These are phyloP conservation scores for Periconia sp. DNA, from an alignment of 2,329 filamentous ascomycete species.

Conservation along the genomic window DNA sequence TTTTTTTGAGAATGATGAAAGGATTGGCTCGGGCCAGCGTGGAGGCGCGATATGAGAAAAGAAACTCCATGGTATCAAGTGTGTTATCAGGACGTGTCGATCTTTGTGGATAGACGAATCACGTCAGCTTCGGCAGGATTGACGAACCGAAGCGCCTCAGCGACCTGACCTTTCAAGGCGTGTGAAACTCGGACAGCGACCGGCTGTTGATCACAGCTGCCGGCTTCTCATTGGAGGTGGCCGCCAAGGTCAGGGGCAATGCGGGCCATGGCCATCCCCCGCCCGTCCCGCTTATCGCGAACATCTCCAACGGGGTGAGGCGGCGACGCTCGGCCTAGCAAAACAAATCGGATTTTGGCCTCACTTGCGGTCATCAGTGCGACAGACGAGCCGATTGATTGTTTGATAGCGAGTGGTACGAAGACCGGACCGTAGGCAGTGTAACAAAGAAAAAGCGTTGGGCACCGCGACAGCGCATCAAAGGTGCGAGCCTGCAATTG, in stretches of 20 bases:
- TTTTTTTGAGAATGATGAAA: no score
- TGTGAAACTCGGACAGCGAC: background rate
- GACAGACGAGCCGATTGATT: background rate
- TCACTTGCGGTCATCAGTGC: no score
- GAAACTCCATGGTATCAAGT: background rate
- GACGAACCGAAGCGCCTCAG: background rate
- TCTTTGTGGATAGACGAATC: background rate
- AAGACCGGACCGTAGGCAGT: no score
- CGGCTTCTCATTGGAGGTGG: background rate
- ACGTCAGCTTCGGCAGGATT: background rate
- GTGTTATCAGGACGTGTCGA: background rate
- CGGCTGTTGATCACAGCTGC: background rate
- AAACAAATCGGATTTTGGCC: background rate
- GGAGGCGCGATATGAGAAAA: background rate
- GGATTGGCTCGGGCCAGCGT: no score
- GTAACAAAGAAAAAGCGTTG: conserved; percentile 21
- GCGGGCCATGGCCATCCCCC: background rate
- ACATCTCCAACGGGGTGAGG: background rate
- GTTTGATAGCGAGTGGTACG: background rate
- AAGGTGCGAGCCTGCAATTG: conserved; percentile 13
- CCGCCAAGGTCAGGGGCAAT: background rate
- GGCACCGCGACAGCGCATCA: background rate
- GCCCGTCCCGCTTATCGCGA: background rate
- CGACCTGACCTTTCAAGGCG: background rate
- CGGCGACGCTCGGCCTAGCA: background rate